These are phyloP conservation scores for Phaeolepiota aurea DNA, from an alignment of 768 basidiomycete genomes.

Conservation along the genomic window DNA sequence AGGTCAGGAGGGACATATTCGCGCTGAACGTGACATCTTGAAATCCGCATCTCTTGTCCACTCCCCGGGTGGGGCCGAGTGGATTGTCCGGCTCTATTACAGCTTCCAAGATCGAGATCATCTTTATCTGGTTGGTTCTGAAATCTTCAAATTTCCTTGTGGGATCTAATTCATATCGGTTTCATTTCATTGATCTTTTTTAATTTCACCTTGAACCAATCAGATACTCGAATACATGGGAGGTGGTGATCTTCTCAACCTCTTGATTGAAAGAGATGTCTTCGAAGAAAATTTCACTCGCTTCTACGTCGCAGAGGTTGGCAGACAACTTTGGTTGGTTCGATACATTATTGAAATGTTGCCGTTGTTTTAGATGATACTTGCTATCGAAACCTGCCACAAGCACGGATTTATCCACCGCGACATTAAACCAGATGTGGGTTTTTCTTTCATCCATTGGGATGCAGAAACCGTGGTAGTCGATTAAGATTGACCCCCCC, in stretches of 20 bases:
- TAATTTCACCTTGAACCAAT: constrained; percentile 30
- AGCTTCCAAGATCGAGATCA: constrained; percentile 94
- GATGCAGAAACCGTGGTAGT: constrained; percentile 12
- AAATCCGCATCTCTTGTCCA: constrained; percentile 81
- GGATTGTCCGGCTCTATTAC: constrained; percentile 92
- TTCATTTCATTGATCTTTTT: constrained; percentile 24
- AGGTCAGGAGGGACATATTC: constrained; percentile 95
- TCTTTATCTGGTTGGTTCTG: constrained; percentile 75
- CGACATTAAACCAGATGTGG: constrained; percentile 92
- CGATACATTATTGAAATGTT: constrained; percentile 7
- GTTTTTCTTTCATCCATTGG: constrained; percentile 17
- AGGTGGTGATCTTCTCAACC: constrained; percentile 91
- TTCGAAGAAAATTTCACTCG: constrained; percentile 88
- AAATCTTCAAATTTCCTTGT: constrained; percentile 17
- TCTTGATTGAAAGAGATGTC: constrained; percentile 86
- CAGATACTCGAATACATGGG: constrained; percentile 94
- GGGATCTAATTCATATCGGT: constrained; percentile 33
- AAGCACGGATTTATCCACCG: constrained; percentile 95
- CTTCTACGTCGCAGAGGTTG: constrained; percentile 92
- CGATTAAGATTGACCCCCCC: constrained; percentile 10
- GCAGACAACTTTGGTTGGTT: constrained; percentile 9
- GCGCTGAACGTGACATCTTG: constrained; percentile 90
- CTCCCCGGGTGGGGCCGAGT: constrained; percentile 71
- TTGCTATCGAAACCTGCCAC: constrained; percentile 90
- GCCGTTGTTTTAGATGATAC: constrained; percentile 61